A percentile compares a stretch with the other conserved stretches of the same genome.
Conservation (phyloP, 1,139 yeast species). For the Candida sp. region DNA sequence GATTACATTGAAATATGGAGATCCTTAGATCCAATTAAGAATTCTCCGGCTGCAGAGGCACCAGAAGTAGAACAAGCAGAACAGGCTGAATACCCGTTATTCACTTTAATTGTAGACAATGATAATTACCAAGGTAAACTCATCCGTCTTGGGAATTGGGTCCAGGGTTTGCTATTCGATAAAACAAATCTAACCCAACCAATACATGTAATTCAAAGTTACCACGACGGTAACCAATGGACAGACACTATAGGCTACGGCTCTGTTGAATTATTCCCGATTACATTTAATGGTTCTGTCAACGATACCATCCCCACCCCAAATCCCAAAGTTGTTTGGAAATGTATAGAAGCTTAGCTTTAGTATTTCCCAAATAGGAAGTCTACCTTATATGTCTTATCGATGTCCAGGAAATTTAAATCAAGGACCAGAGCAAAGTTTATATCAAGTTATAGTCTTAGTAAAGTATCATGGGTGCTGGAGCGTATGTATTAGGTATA, state of each 20-base stretch:
- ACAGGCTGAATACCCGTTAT: background rate
- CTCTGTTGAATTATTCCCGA: slow-evolving; percentile 18
- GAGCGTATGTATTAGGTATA: slow-evolving; percentile 1
- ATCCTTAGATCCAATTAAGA: slow-evolving; percentile 38
- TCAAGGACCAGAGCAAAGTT: background rate
- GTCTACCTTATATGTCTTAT: slow-evolving; percentile 3
- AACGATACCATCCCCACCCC: slow-evolving; percentile 10
- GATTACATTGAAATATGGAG: slow-evolving; percentile 59
- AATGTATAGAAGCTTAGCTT: slow-evolving; percentile 15
- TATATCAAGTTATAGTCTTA: background rate
- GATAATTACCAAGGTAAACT: slow-evolving; percentile 37
- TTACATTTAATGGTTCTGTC: slow-evolving; percentile 14
- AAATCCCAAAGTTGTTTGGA: slow-evolving; percentile 13
- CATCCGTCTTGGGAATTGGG: slow-evolving; percentile 51
- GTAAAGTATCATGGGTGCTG: slow-evolving; percentile 1
- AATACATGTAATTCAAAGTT: slow-evolving; percentile 23
- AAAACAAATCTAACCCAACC: slow-evolving; percentile 18
- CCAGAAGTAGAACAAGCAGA: slow-evolving; percentile 14
- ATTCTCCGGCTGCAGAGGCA: slow-evolving; percentile 27
- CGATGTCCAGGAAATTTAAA: slow-evolving; percentile 1
- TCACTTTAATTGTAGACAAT: slow-evolving; percentile 15
- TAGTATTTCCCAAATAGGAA: slow-evolving; percentile 3
- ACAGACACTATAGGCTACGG: slow-evolving; percentile 25
- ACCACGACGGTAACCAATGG: slow-evolving; percentile 19
- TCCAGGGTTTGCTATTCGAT: slow-evolving; percentile 48